Conservation (phyloP, 805 yeast genomes). For the Priceomyces melissophilus region DNA sequence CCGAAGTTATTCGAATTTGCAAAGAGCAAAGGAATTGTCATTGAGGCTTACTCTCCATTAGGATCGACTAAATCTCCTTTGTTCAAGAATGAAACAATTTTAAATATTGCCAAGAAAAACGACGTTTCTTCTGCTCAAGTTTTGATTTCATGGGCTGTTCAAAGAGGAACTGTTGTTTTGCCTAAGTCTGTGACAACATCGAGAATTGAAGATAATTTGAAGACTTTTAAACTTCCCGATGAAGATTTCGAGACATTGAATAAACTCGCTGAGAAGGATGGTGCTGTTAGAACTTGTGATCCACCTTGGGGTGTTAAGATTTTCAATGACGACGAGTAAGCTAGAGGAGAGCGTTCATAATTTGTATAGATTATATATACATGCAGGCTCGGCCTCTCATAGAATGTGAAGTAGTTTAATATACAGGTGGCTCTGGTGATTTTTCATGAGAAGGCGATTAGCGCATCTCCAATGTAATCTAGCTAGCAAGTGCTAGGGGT, state of each 20-base stretch:
- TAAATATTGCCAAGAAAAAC: constrained; percentile 28
- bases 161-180: constrained; percentile 36
- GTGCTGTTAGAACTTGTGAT: constrained; percentile 32
- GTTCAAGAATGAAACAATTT: constrained; percentile 27
- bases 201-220: constrained; percentile 34
- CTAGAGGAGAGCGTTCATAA: neutral
- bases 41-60: constrained; percentile 30
- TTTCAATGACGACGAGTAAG: constrained; percentile 15
- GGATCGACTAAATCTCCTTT: constrained; percentile 38
- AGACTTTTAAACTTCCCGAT: constrained; percentile 31
- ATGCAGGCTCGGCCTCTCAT: too few species aligned
- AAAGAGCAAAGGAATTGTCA: constrained; percentile 34
- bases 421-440: neutral
- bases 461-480: too few species aligned
- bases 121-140: constrained; percentile 31
- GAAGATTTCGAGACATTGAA: constrained; percentile 36
- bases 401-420: neutral
- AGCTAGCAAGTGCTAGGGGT: too few species aligned
- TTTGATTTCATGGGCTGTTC: constrained; percentile 39
- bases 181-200: constrained; percentile 37
- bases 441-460: neutral
- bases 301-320: constrained; percentile 20
- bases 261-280: constrained; percentile 27
- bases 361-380: neutral
- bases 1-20: constrained; percentile 53